Base-by-base conservation (phyloP, 352 stramenopile species). In the Globisporangium megalacanthum region DNA sequence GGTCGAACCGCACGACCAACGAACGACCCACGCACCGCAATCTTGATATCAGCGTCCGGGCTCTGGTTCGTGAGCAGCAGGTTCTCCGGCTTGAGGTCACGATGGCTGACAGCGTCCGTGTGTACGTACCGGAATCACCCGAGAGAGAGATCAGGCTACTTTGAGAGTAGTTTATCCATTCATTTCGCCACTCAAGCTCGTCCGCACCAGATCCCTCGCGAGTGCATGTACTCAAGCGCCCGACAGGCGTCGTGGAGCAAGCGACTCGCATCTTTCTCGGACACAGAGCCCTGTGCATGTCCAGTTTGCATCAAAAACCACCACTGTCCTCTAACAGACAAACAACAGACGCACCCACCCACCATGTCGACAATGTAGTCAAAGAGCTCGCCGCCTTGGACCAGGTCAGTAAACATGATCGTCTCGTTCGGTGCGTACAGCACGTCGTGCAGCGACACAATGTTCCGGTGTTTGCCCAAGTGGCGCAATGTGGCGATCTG, bases 381-480 rank as follows among this genome's bases (percentile, higher is more conserved):
- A 52, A 92, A 90, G 6, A 92, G 68, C 58, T 92, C 79, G 31
- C 82, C 79, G 47, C 82, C 82, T 66, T 85, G 65, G 19, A 89
- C 78, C 11, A 92, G 69, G 49, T 92, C 82, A 53, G 69, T 89
- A 57, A 92, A 69, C 79, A 92, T 89, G 53, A 90, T 89, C 9
- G 78, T 90, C 61, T 88, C 73, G 29, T 84, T 62, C 41, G 82
- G 64, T 4, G 75, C 58, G 51, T 75, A 77, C 8, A 90, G 54
- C 19, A 89, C 76, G 53, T 90, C 79, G 19, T 86, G 76, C 9
- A 92, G 68, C 10, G 73, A 86, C 44, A 92, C 74, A 35, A 90
- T 88, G 59, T 90, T 82, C 37, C 58, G 61, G 48, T 92, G 79
- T 46, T 62, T 68, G 10, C 79, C 82, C 49, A 92, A 54, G 20